Base-by-base conservation (phyloP, 345 rosid genomes). In the Linum trigynum region DNA sequence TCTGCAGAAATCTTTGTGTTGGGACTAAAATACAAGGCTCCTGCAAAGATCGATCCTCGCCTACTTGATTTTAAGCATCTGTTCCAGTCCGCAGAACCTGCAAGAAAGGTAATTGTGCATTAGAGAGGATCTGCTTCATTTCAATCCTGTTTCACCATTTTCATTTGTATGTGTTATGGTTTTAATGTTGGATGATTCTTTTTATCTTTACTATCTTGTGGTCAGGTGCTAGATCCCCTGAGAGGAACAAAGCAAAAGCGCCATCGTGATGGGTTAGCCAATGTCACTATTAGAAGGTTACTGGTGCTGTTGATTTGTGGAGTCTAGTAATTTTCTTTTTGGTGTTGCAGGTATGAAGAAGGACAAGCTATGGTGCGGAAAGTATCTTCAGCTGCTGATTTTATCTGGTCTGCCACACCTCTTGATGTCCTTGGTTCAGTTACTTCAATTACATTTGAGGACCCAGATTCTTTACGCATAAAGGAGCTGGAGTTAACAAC, bases 361-460 rank as follows among this genome's bases (percentile, higher is more conserved):
- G 92, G 89, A 55, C 88, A 78, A 55, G 75, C 92, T 58, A 69
- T 83, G 65, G 70, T 89, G 70, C 83, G 90, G 72, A 90, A 75
- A 78, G 88, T 80, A 35, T 76, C 91, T 57, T 82, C 89, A 45
- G 97, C 92, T 43, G 70, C 92, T 70, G 96, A 90, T 67, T 94
- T 94, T 69, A 79, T 90, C 68, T 82, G 84, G 86, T 88, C 97
- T 16, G 91, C 80, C 59, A 70, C 73, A 50, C 96, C 97, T 72
- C 95, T 94, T 64, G 99, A 94, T 78, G 43, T 90, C 75, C 97
- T 94, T 67, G 96, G 99, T 61, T 86, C 92, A 0, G 88, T 85
- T 74, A 86, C 96, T 64, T 75, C 86, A 56, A 79, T 94, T 78
- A 64, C 82, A 53, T 90, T 94, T 62, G 88, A 81, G 40, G 92